These are phyloP conservation scores for Picochlorum sp. DNA, from an alignment of 139 green algal genomes.

Conservation along the genomic window DNA sequence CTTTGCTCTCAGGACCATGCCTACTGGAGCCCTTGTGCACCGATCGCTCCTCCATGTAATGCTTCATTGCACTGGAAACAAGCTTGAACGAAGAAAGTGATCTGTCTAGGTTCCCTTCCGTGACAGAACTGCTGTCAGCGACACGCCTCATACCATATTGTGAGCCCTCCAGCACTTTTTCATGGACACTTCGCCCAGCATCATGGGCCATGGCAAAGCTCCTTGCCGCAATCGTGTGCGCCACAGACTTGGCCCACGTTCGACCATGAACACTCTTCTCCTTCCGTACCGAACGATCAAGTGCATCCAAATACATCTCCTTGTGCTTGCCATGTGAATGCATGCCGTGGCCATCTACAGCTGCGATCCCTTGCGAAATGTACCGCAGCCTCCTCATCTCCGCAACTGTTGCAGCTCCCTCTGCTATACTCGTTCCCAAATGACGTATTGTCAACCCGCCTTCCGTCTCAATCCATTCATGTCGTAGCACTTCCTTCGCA, in stretches of 20 bases:
- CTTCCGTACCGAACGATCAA: neutral
- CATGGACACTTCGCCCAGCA: neutral
- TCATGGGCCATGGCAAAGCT: slow-evolving; percentile 4
- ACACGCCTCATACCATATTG: too few species aligned
- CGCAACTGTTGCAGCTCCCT: slow-evolving; percentile 39
- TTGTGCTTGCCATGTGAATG: neutral
- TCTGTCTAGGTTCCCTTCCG: too few species aligned
- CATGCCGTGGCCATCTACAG: neutral
- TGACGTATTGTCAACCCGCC: slow-evolving; percentile 25
- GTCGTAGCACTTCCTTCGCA: slow-evolving; percentile 23
- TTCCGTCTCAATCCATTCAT: slow-evolving; percentile 31
- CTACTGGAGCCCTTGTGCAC: too few species aligned
- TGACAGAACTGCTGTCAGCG: too few species aligned
- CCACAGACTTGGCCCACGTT: slow-evolving; percentile 1
- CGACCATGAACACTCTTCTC: neutral
- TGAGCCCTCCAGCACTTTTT: neutral
- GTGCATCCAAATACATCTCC: neutral
- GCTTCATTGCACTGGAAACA: too few species aligned
- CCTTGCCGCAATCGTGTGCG: slow-evolving; percentile 6
- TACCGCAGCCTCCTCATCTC: slow-evolving; percentile 33
- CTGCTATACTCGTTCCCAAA: slow-evolving; percentile 28
- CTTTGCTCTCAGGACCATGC: too few species aligned
- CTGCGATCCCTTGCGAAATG: slow-evolving; percentile 28
- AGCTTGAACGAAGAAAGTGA: too few species aligned
- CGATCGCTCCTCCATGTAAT: too few species aligned